Evolutionary conservation across 805 yeast genomes (phyloP), one percentile per base, ranked within the genome.

Genomic region (Kodamaea nitidulidarum): DNA sequence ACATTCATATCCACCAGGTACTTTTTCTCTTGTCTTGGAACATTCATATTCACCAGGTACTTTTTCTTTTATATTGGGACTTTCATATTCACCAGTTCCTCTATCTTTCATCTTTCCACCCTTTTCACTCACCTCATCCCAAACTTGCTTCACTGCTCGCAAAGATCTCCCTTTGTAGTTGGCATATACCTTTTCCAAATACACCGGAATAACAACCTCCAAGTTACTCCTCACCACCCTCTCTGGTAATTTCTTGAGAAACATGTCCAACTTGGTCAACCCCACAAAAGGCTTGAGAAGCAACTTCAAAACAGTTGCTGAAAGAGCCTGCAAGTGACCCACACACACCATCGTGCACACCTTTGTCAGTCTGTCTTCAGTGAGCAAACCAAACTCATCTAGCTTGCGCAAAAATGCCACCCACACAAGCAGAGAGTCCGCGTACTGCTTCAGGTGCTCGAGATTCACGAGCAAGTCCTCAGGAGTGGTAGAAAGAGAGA

Each of bases 381-480:
- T 58, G 20, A 69, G 51, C 4, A 69, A 52, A 8, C 56, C 65
- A 40, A 67, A 58, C 36, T 51, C 56, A 11, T 48, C 35, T 8
- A 69, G 50, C 39, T 60, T 65, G 29, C 56, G 51, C 17, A 63
- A 51, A 34, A 69, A 61, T 6, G 56, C 51, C 7, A 63, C 47
- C 74, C 74, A 69, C 4, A 63, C 17, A 2, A 49, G 43, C 3
- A 70, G 49, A 3, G 61, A 56, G 15, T 52, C 49, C 0, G 54
- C 51, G 41, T 53, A 46, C 4, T 48, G 46, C 1, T 42, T 41
- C 4, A 61, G 48, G 4, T 40, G 46, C 45, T 68, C 65, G 48
- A 68, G 68, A n/a, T 46, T 45, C n/a, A 51, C 49, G 17, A 66
- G 38, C 4, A 68, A 49, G 14, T 64, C 62, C 27, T 65, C 70